Percentiles rank a stretch among this genome's conserved stretches.
Evolutionary conservation across 1,284 basidiomycete genomes (phyloP).

Genomic region (Crepidotus sp.): DNA sequence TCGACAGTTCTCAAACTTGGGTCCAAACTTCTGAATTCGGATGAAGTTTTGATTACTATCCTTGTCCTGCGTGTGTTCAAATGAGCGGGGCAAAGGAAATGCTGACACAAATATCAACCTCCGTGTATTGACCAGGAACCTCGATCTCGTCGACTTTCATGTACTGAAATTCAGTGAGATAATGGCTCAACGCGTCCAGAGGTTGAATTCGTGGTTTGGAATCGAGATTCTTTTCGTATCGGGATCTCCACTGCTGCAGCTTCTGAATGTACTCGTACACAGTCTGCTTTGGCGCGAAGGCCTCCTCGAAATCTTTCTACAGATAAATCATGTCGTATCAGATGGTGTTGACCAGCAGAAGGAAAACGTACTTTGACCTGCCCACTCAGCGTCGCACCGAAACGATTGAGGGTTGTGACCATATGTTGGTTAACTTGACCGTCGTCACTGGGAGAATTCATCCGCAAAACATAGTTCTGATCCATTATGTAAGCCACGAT

Average conservation of each 20-base stretch:
- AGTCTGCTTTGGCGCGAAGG: slow-evolving; percentile 76
- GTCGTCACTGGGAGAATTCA: slow-evolving; percentile 65
- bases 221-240: slow-evolving; percentile 83
- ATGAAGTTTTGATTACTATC: slow-evolving; percentile 92
- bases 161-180: slow-evolving; percentile 96
- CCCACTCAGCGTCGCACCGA: slow-evolving; percentile 62
- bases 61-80: slow-evolving; percentile 66
- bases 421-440: slow-evolving; percentile 59
- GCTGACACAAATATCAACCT: slow-evolving; percentile 41
- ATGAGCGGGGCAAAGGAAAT: slow-evolving; percentile 11
- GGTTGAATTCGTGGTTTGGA: slow-evolving; percentile 76
- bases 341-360: slow-evolving; percentile 1
- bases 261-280: slow-evolving; percentile 86
- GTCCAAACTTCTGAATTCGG: slow-evolving; percentile 85
- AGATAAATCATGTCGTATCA: slow-evolving; percentile 11
- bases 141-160: slow-evolving; percentile 98
- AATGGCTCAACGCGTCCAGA: slow-evolving; percentile 88
- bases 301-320: slow-evolving; percentile 89
- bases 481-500: slow-evolving; percentile 2
- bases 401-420: slow-evolving; percentile 57
- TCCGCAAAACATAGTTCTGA: slow-evolving; percentile 66
- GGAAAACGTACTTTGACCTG: slow-evolving; percentile 50
- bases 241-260: slow-evolving; percentile 90
- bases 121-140: slow-evolving; percentile 96
- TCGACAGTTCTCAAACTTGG: slow-evolving; percentile 86